These are phyloP conservation scores for Pseudoturritis turrita DNA, from an alignment of 345 rosid genomes.

Conservation along the genomic window DNA sequence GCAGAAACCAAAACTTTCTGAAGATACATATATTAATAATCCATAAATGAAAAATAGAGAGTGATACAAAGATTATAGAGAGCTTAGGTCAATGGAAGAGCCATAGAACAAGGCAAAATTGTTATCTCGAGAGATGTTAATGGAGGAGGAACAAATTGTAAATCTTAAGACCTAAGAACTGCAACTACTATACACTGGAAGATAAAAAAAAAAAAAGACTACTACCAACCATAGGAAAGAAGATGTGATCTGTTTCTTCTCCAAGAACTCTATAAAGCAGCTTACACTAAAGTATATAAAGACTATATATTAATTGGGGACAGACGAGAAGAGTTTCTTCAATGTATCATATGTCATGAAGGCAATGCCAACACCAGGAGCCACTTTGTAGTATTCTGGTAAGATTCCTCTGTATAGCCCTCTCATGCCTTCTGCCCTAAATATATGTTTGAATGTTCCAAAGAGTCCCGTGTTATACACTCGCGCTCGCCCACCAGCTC, in stretches of 20 bases:
- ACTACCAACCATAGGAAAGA: background rate
- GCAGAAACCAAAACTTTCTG: background rate
- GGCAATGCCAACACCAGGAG: conserved; percentile 88
- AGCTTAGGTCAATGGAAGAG: conserved; percentile 21
- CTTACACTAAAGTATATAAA: conserved; percentile 3
- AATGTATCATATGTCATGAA: conserved; percentile 86
- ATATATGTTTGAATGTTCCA: conserved; percentile 65
- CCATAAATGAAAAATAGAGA: background rate
- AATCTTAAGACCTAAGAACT: conserved; percentile 10
- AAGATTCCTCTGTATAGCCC: conserved; percentile 90
- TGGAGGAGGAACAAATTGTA: conserved; percentile 10
- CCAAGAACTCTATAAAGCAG: conserved; percentile 16
- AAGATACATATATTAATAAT: background rate
- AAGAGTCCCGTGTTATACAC: conserved; percentile 67
- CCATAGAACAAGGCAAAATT: conserved; percentile 18
- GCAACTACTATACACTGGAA: conserved; percentile 24
- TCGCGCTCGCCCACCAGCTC: conserved; percentile 80
- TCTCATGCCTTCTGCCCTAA: conserved; percentile 65
- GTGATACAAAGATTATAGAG: background rate
- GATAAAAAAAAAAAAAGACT: background rate
- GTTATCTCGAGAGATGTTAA: conserved; percentile 10
- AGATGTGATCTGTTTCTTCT: background rate
- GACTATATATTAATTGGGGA: conserved; percentile 8
- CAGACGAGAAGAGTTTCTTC: conserved; percentile 43
- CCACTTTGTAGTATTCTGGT: conserved; percentile 95